Evolutionary conservation across 768 basidiomycete genomes (phyloP), one percentile per base, ranked within the genome.

Genomic region (Lanmaoa pseudosensibilis): DNA sequence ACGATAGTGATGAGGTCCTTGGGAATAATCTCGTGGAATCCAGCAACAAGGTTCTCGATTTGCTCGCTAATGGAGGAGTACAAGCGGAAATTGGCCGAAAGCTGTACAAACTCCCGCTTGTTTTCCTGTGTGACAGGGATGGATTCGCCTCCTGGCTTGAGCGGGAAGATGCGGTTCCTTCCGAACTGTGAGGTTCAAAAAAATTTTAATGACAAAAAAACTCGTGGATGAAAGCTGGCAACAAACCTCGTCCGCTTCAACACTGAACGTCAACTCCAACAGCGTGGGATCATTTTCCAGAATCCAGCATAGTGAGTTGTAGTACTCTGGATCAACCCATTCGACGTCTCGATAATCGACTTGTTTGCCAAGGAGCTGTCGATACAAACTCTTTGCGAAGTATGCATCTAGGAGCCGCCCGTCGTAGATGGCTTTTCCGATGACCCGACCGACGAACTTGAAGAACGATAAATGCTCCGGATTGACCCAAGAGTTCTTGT

Each of bases 301-400:
- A 72, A 99, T 98, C 97, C 97, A 99, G 67, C 91, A 91, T 12
- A 99, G 78, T 0, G 94, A 96, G 62, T 96, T 98, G 78, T 98
- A 98, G 72, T 98, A 98, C 73, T 96, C 94, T 0, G 95, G 95
- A 74, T 98, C 95, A 40, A 98, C 90, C 87, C 92, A 96, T 74
- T 98, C 95, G 21, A 98, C 90, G 69, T 98, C 96, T 59, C 86
- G 83, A 73, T 98, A 93, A 71, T 98, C 95, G 55, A 98, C 94
- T 9, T 85, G 93, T 69, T 95, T 94, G 43, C 90, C 92, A 30
- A 99, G 80, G 27, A 99, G 79, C 70, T 98, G 97, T 57, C 96
- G 84, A 77, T 99, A 98, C 72, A 98, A 75, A 64, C 96, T 96
- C 63, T 95, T 87, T 18, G 94, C 94, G 71, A 99, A 99, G 79